These are phyloP conservation scores for Phytophthora syringae DNA, from an alignment of 352 stramenopile species.

Conservation along the genomic window DNA sequence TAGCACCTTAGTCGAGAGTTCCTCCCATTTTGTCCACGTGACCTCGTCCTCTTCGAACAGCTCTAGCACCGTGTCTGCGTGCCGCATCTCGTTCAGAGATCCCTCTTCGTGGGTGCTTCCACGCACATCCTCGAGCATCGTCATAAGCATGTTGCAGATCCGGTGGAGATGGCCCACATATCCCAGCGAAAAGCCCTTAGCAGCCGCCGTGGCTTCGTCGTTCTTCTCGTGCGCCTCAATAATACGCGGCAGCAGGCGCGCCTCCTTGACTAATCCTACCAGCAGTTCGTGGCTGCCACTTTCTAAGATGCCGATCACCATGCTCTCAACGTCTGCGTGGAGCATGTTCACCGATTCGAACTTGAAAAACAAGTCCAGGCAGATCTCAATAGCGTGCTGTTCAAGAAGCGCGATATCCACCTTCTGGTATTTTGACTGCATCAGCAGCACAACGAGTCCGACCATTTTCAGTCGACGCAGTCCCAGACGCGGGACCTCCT, in stretches of 20 bases:
- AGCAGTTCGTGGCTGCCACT: slow-evolving; percentile 78
- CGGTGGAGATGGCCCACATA: slow-evolving; percentile 85
- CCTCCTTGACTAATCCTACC: slow-evolving; percentile 79
- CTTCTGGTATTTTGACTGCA: slow-evolving; percentile 86
- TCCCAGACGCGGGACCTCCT: slow-evolving; percentile 75
- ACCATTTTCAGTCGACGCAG: slow-evolving; percentile 86
- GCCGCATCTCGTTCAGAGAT: slow-evolving; percentile 85
- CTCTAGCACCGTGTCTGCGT: slow-evolving; percentile 82
- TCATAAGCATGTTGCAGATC: slow-evolving; percentile 89
- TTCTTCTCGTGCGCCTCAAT: slow-evolving; percentile 84
- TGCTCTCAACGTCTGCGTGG: slow-evolving; percentile 85
- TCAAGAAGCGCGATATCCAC: slow-evolving; percentile 74
- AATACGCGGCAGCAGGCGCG: slow-evolving; percentile 70
- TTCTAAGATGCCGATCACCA: slow-evolving; percentile 86
- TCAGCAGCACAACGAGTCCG: slow-evolving; percentile 74
- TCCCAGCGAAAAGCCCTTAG: slow-evolving; percentile 77
- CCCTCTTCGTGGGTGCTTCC: slow-evolving; percentile 65
- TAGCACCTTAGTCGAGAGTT: slow-evolving; percentile 72
- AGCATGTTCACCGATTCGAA: slow-evolving; percentile 91
- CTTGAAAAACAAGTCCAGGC: slow-evolving; percentile 87
- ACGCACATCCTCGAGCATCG: slow-evolving; percentile 76
- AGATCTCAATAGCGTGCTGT: slow-evolving; percentile 75
- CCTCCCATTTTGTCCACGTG: slow-evolving; percentile 83
- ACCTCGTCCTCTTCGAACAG: slow-evolving; percentile 80
- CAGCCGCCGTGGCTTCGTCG: slow-evolving; percentile 57